Conservation (phyloP, 2,329 filamentous ascomycete species). For the Claviceps purpurea region DNA sequence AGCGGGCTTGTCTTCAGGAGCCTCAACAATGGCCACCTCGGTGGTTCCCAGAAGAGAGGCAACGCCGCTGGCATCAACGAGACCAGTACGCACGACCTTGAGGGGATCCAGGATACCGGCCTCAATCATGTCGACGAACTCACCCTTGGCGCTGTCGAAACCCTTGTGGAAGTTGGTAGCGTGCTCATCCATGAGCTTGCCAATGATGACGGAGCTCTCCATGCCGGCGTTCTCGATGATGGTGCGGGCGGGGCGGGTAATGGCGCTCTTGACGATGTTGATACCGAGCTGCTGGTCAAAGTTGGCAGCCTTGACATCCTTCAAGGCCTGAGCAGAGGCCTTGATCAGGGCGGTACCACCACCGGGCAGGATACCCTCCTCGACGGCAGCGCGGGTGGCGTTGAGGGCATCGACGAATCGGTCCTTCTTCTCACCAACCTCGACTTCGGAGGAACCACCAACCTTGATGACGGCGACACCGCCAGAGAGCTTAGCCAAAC, state of each 20-base stretch:
- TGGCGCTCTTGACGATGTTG: constrained; percentile 94
- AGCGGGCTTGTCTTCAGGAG: constrained; percentile 75
- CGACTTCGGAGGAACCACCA: constrained; percentile 91
- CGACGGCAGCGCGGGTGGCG: constrained; percentile 92
- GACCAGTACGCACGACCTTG: constrained; percentile 96
- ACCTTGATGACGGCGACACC: constrained; percentile 99
- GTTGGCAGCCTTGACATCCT: constrained; percentile 75
- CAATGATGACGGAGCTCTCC: constrained; percentile 91
- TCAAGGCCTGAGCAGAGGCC: constrained; percentile 80
- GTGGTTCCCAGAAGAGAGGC: constrained; percentile 95
- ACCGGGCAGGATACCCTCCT: constrained; percentile 97
- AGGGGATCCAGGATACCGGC: constrained; percentile 96
- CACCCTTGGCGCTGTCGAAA: constrained; percentile 89
- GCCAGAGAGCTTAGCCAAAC: constrained; percentile 96
- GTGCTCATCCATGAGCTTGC: constrained; percentile 94
- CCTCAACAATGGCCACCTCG: constrained; percentile 95
- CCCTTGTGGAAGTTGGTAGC: constrained; percentile 93
- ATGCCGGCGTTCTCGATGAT: constrained; percentile 97
- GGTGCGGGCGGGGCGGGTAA: constrained; percentile 83
- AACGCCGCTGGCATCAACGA: constrained; percentile 89
- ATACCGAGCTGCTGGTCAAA: constrained; percentile 99
- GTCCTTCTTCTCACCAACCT: constrained; percentile 99
- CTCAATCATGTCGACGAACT: constrained; percentile 97
- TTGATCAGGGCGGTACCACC: constrained; percentile 97
- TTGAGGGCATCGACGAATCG: constrained; percentile 97